Evolutionary conservation across 805 yeast species (phyloP).

Genomic region (Suhomyces prunicola): DNA sequence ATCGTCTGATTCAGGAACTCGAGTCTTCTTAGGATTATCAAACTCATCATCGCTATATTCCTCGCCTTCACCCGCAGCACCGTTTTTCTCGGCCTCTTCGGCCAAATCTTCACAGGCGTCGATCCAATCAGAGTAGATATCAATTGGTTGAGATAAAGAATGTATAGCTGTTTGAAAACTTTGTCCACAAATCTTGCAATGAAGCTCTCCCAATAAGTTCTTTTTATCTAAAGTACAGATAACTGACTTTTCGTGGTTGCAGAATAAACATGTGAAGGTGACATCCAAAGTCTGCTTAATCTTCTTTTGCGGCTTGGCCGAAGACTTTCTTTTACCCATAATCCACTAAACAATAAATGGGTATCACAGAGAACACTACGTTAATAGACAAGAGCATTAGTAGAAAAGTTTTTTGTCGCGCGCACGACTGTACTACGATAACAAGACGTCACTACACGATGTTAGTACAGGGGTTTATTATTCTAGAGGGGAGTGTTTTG

Average conservation of each 20-base stretch:
- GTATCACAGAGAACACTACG: background rate
- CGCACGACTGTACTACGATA: background rate
- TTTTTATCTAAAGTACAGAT: constrained; percentile 85
- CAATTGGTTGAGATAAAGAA: constrained; percentile 84
- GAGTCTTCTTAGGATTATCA: constrained; percentile 15
- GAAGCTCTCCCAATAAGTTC: constrained; percentile 74
- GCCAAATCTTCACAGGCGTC: constrained; percentile 93
- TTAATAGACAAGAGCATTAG: background rate
- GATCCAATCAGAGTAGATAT: constrained; percentile 95
- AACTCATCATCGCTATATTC: constrained; percentile 37
- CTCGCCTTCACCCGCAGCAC: constrained; percentile 19
- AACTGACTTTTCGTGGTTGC: constrained; percentile 93
- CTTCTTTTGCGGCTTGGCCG: constrained; percentile 77
- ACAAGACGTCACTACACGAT: background rate
- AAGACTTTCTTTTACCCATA: constrained; percentile 79
- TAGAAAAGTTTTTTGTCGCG: background rate
- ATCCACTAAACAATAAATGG: background rate
- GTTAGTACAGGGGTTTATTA: background rate
- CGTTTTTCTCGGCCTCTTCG: constrained; percentile 47
- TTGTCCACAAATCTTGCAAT: constrained; percentile 93
- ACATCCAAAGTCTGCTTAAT: constrained; percentile 76
- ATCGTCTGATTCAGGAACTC: constrained; percentile 28
- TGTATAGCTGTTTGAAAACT: constrained; percentile 86
- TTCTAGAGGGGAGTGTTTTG: background rate
- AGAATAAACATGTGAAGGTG: constrained; percentile 85